Evolutionary conservation across 495 filamentous ascomycete genomes (phyloP), one percentile per base, ranked within the genome.

Genomic region (Lasiosphaeria ovina): DNA sequence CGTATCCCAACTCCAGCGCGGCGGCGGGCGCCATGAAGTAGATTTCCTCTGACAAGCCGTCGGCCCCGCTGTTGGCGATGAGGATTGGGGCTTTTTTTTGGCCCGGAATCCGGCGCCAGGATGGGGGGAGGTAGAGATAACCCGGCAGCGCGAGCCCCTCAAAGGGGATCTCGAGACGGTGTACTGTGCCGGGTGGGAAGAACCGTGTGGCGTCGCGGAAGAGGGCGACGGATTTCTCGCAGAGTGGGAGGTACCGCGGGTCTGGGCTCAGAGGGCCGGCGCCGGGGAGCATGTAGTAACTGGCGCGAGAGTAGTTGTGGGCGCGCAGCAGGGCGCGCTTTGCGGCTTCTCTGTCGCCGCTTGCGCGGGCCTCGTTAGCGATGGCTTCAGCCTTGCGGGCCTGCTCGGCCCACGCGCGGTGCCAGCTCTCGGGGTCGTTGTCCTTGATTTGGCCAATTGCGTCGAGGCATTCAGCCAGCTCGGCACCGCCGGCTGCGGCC

Each of bases 31-130:
- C 16, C 0, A 77, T 6, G 58, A 68, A 79, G 59, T 76, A 81
- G 0, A 84, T 33, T 57, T 85, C 82, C 57, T 85, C 82, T 14
- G 75, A 63, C 0, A 59, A 69, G 0, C 77, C 72, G 60, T 85
- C 82, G 3, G 42, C 67, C 0, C 81, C 82, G 12, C 67, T 70
- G 14, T 9, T 44, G 45, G 67, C 55, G 9, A 85, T 6, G 1
- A 84, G n/a, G 6, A 83, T 49, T 0, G 82, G 81, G 0, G 64
- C 66, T 55, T 75, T 75, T 11, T 54, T 49, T 17, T 55, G 54
- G 54, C 65, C 64, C 1, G 66, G 64, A 1, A 72, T 33, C 3
- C 68, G 63, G 24, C 40, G 54, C 17, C 32, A 11, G 0, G 60
- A 2, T 0, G 47, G 44, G 0, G 79, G 79, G 10, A 81, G 65